A percentile compares a stretch with the other conserved stretches of the same genome.
These are phyloP conservation scores for Xerocomus minutiporus DNA, from an alignment of 1,284 basidiomycete genomes.

Conservation along the genomic window DNA sequence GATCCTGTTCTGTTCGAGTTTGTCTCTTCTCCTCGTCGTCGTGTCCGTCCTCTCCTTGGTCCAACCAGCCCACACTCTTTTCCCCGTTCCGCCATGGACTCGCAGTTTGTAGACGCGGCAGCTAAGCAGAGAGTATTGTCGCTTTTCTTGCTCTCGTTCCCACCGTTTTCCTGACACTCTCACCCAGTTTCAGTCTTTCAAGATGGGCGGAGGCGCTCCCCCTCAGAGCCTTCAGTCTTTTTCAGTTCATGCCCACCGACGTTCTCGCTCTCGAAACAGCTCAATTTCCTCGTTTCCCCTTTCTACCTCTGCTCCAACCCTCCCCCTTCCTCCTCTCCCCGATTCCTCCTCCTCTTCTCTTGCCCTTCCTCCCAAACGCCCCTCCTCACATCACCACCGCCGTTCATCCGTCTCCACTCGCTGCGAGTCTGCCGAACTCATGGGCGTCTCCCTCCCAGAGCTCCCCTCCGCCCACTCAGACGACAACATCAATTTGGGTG, in stretches of 20 bases:
- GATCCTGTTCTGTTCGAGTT: not conserved
- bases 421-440: slow-evolving; percentile 76
- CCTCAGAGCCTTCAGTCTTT: slow-evolving; percentile 28
- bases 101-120: slow-evolving; percentile 32
- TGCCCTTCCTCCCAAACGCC: slow-evolving; percentile 47
- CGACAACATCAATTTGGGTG: slow-evolving; percentile 62
- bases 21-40: not conserved
- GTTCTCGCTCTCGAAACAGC: slow-evolving; percentile 67
- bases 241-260: slow-evolving; percentile 47
- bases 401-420: slow-evolving; percentile 82
- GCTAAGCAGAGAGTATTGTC: slow-evolving; percentile 43
- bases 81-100: slow-evolving; percentile 22
- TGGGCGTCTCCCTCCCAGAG: slow-evolving; percentile 69
- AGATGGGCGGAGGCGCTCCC: slow-evolving; percentile 43
- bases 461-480: slow-evolving; percentile 53
- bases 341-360: slow-evolving; percentile 33
- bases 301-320: slow-evolving; percentile 37
- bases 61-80: slow-evolving; percentile 37
- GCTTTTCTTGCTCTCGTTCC: not conserved
- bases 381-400: slow-evolving; percentile 65
- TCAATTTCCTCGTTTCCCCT: slow-evolving; percentile 40
- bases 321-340: slow-evolving; percentile 22
- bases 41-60: not conserved
- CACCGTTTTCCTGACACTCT: not conserved
- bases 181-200: slow-evolving; percentile 61